Base-by-base conservation (phyloP, 352 stramenopile genomes). In the Globisporangium takayamanum region DNA sequence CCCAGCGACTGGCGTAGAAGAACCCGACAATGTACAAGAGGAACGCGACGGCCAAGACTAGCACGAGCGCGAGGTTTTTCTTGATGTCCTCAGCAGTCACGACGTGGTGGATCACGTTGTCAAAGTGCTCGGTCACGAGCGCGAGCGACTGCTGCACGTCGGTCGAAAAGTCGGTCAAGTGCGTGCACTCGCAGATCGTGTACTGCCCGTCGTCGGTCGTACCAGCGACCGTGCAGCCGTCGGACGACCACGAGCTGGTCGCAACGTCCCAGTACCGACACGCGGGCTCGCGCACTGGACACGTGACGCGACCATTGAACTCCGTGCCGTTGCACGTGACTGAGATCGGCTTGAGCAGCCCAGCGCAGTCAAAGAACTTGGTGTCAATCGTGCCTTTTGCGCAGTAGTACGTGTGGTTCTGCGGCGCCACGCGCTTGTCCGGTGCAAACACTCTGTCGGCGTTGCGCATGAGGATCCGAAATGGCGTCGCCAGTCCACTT, bases 81-180 rank as follows among this genome's bases (percentile, higher is more conserved):
- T 75, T 65, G 2, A 91, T 42, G 55, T 87, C 75, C 16, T 83
- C 72, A 3, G 61, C 16, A 12, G 80, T 90, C 42, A 87, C 77
- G 10, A 80, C 53, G 58, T 83, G 70, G 2, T 67, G 76, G 3
- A 90, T 50, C 28, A 87, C 78, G 33, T 75, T 74, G 28, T 75
- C 74, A 52, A 91, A 87, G 51, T 91, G 77, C 53, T 76, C 66
- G 0, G 71, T 73, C 11, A 91, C 76, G 12, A 80, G 63, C 26
- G 68, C 71, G 15, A 88, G 37, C 2, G 80, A 82, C 39, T 88
- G 62, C n/a, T 73, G 65, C 5, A 89, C 73, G 62, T 91, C 66
- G 0, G 80, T 86, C 4, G 74, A 77, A 37, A 91, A 91, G 52
- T 91, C 80, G 0, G 80, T 91, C 41, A 91, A 64, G 64, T 91